Base-by-base conservation (phyloP, 2,329 filamentous ascomycete species). In the Tetracladium maxilliforme region DNA sequence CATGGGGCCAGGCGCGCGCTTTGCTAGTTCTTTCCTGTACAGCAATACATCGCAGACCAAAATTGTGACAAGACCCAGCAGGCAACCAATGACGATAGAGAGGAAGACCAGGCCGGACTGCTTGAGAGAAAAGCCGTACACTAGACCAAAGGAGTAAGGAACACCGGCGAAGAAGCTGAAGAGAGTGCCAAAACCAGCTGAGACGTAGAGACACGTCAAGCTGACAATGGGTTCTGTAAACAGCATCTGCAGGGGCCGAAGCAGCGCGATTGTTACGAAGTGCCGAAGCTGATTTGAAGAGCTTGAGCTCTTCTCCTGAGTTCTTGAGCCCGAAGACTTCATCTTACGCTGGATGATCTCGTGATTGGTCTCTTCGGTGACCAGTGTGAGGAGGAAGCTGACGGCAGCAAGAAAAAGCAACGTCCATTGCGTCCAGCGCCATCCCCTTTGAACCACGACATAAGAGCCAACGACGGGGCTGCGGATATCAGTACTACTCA, bases 141-240 rank as follows among this genome's bases (percentile, higher is more conserved):
- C 61, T 17, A 52, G 43, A 6, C 56, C 51, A 32, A 70, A 65
- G 2, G 73, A 50, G 29, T 70, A 64, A 1, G 68, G 68, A 4
- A 73, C 62, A 35, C 72, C 67, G 14, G 73, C 58, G 0, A 68
- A 66, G 48, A 67, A 65, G 22, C 47, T 55, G 32, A 61, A 68
- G 2, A 67, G 45, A 0, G 61, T 59, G 5, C 56, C 62, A 27
- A 67, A 68, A 25, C 58, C 53, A 35, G 54, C 58, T 1, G 61
- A 46, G 0, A 58, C 51, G 34, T 67, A 68, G 1, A 68, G 37
- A n/a, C n/a, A n/a, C n/a, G n/a, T n/a, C 19, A 50, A 39, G 19
- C 54, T 47, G 15, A 63, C 50, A 19, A 64, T 52, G 1, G 58
- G 58, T 26, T 64, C 57, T 3, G 49, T 55, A 33, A 52, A 47